Conservation (phyloP, 2,329 filamentous ascomycete species). For the Colletotrichum sp. region DNA sequence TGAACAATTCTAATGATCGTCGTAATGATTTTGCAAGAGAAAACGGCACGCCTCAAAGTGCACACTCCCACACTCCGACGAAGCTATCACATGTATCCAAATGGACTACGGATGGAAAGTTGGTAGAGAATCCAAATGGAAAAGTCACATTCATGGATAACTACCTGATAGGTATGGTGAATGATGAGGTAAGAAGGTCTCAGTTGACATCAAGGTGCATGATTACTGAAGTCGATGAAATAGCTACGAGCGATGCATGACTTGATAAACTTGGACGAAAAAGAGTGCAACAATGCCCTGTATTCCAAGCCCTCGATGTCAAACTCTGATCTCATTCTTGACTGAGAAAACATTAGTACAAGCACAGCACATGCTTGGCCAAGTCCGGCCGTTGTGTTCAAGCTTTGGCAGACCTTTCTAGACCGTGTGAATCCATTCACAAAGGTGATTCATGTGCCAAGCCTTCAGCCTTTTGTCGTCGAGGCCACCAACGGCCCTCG, state of each 20-base stretch:
- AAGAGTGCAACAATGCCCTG: background rate
- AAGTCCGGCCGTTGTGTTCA: background rate
- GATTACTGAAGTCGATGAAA: background rate
- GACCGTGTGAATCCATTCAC: background rate
- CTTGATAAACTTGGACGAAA: background rate
- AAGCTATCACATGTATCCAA: background rate
- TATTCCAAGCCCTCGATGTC: background rate
- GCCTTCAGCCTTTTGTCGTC: background rate
- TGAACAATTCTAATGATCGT: background rate
- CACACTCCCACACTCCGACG: background rate
- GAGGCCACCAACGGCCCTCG: background rate
- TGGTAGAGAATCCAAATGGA: background rate
- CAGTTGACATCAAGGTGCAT: background rate
- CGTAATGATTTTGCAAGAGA: background rate
- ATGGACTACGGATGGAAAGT: background rate
- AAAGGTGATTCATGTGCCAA: background rate
- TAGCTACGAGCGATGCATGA: background rate
- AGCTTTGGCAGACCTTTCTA: background rate
- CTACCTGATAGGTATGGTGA: background rate
- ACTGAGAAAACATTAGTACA: background rate
- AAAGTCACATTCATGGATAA: background rate
- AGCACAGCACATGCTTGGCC: background rate
- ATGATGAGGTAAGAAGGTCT: background rate
- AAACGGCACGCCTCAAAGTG: background rate
- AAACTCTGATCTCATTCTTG: background rate